Evolutionary conservation across 441 rosid species (phyloP).

Genomic region (Corymbia citriodora): DNA sequence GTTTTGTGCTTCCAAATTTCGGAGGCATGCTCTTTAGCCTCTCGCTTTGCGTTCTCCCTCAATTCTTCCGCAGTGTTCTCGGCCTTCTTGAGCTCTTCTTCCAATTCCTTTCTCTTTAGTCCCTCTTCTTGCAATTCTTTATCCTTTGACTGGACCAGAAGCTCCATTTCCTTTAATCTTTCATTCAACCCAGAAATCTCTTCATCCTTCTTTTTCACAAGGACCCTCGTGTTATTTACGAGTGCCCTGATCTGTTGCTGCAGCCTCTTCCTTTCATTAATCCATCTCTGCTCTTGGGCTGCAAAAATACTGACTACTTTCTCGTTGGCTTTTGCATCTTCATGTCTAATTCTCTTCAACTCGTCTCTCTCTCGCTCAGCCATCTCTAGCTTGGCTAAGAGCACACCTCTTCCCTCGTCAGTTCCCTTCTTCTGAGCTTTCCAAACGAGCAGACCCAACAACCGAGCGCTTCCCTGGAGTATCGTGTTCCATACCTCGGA

Average conservation of each 20-base stretch:
- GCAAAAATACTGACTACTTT: slow-evolving; percentile 83
- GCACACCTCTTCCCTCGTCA: slow-evolving; percentile 18
- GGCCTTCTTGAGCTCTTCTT: slow-evolving; percentile 43
- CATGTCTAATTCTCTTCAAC: slow-evolving; percentile 56
- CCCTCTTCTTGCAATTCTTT: slow-evolving; percentile 44
- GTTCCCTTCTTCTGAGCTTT: slow-evolving; percentile 43
- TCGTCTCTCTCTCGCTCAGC: slow-evolving; percentile 49
- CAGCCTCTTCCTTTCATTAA: slow-evolving; percentile 54
- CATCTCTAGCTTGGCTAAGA: slow-evolving; percentile 41
- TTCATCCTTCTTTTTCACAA: slow-evolving; percentile 42
- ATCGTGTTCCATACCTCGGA: slow-evolving; percentile 40
- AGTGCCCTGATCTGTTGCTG: slow-evolving; percentile 57
- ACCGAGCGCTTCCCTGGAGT: slow-evolving; percentile 58
- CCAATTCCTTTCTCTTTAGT: slow-evolving; percentile 42
- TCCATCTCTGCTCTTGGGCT: slow-evolving; percentile 80
- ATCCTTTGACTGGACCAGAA: slow-evolving; percentile 44
- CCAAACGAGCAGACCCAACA: slow-evolving; percentile 67
- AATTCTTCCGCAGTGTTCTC: slow-evolving; percentile 43
- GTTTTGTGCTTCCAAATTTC: slow-evolving; percentile 85
- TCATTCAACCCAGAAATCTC: slow-evolving; percentile 36
- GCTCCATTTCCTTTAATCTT: slow-evolving; percentile 51
- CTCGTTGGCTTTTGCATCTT: slow-evolving; percentile 91
- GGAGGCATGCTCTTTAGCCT: slow-evolving; percentile 60
- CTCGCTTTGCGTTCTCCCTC: slow-evolving; percentile 45
- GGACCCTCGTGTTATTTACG: slow-evolving; percentile 40